Evolutionary conservation across 768 basidiomycete genomes (phyloP).

Genomic region (Agaricus subrufescens): DNA sequence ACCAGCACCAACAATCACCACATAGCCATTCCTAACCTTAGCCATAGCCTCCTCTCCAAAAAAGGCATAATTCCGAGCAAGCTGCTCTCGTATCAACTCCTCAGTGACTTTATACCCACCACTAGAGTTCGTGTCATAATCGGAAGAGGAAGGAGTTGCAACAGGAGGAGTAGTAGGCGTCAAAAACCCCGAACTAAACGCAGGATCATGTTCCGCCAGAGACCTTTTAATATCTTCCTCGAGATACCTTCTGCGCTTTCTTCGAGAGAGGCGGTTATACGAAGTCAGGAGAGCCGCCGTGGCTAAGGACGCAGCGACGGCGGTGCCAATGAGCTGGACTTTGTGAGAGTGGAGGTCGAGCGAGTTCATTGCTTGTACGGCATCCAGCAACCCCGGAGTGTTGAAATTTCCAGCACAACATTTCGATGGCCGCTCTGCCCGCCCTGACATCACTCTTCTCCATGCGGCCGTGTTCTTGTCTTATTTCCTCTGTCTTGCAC

Average conservation of each 20-base stretch:
- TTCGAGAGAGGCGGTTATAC: slow-evolving; percentile 46
- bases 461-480: too few species aligned
- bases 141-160: neutral
- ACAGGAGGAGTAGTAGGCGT: neutral
- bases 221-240: slow-evolving; percentile 54
- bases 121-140: neutral
- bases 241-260: slow-evolving; percentile 49
- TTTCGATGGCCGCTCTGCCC: neutral
- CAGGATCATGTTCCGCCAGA: slow-evolving; percentile 27
- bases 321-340: slow-evolving; percentile 61
- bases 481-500: too few species aligned
- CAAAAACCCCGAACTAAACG: slow-evolving; percentile 9
- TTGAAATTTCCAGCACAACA: neutral
- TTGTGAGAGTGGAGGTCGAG: slow-evolving; percentile 47
- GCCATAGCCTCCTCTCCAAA: slow-evolving; percentile 88
- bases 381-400: neutral
- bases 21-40: slow-evolving; percentile 65
- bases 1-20: slow-evolving; percentile 91
- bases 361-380: slow-evolving; percentile 20
- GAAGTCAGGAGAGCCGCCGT: slow-evolving; percentile 59
- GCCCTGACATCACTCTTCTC: neutral
- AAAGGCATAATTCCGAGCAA: slow-evolving; percentile 93
- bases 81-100: slow-evolving; percentile 79
- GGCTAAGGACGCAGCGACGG: slow-evolving; percentile 56
- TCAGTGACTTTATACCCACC: slow-evolving; percentile 49